A percentile compares a stretch with the other conserved stretches of the same genome.
phyloP scores from a whole-genome alignment of 768 basidiomycete genomes.

The Tricholoma flavovirens region DNA sequence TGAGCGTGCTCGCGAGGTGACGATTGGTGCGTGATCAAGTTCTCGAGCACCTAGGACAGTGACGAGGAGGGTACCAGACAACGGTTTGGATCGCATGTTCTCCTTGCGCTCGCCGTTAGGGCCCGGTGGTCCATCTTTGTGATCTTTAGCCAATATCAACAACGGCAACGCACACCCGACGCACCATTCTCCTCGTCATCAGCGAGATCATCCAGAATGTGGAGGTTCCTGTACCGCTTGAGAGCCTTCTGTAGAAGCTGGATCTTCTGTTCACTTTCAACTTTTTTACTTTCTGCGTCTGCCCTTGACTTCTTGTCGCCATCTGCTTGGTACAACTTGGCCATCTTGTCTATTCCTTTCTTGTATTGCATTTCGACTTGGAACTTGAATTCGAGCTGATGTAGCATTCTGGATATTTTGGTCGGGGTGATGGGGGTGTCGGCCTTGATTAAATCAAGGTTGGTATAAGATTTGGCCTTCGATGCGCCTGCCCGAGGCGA shows the following conservation, averaged over 20 bases:
- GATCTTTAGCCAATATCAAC: background rate
- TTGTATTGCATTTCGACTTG: conserved; percentile 98
- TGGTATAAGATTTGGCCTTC: conserved; percentile 66
- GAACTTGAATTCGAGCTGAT: conserved; percentile 98
- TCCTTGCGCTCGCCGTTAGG: conserved; percentile 86
- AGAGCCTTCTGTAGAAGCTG: conserved; percentile 87
- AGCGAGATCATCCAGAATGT: conserved; percentile 84
- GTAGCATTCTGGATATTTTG: conserved; percentile 96
- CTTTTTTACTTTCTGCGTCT: conserved; percentile 89
- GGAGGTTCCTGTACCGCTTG: conserved; percentile 93
- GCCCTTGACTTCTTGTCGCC: conserved; percentile 94
- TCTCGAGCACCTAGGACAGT: conserved; percentile 88
- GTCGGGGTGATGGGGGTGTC: conserved; percentile 95
- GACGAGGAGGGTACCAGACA: conserved; percentile 88
- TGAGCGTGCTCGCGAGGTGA: conserved; percentile 57
- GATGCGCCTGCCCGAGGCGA: conserved; percentile 33
- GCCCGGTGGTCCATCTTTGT: conserved; percentile 38
- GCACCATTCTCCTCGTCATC: conserved; percentile 78
- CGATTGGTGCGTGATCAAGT: conserved; percentile 87
- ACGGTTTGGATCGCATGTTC: conserved; percentile 86
- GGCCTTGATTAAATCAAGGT: conserved; percentile 93
- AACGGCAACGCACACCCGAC: conserved; percentile 12
- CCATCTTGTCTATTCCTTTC: conserved; percentile 98
- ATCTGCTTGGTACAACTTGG: conserved; percentile 90
- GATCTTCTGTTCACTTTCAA: conserved; percentile 96